Evolutionary conservation across 495 filamentous ascomycete species (phyloP).

Genomic region (Melanomma pulvis-pyrius): DNA sequence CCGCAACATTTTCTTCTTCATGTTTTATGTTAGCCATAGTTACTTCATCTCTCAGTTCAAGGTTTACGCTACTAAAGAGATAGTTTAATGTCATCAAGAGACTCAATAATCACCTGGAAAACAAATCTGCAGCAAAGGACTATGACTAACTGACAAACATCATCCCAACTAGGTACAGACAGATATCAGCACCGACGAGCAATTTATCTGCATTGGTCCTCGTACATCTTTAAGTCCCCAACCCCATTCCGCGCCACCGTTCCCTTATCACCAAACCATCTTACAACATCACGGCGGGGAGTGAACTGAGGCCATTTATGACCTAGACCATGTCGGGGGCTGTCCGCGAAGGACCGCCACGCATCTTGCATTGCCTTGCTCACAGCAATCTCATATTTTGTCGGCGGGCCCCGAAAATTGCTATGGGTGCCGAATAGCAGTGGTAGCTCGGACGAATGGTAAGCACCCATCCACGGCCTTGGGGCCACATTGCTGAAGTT

Average conservation of each 20-base stretch:
- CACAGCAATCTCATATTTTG: conserved; percentile 45
- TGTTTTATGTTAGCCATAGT: no score
- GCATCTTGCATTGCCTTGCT: conserved; percentile 50
- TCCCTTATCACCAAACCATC: conserved; percentile 28
- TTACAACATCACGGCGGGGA: not conserved
- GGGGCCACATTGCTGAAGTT: conserved; percentile 48
- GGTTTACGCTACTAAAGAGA: no score
- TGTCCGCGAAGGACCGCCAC: conserved; percentile 39
- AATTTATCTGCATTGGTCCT: conserved; percentile 2
- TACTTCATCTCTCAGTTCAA: no score
- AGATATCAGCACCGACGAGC: no score
- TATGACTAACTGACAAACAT: no score
- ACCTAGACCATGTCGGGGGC: conserved; percentile 28
- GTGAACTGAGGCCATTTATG: conserved; percentile 26
- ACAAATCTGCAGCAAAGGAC: no score
- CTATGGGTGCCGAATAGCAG: conserved; percentile 51
- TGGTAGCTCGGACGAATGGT: conserved; percentile 51
- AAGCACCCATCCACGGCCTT: conserved; percentile 48
- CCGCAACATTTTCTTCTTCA: no score
- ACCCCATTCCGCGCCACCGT: conserved; percentile 28
- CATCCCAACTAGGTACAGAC: no score
- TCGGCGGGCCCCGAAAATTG: conserved; percentile 41
- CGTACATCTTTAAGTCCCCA: not conserved
- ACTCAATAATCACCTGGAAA: no score
- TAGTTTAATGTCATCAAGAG: no score